Evolutionary conservation across 441 rosid species (phyloP), one percentile per base, ranked within the genome.

Genomic region (Pelargonium fulgidum): DNA sequence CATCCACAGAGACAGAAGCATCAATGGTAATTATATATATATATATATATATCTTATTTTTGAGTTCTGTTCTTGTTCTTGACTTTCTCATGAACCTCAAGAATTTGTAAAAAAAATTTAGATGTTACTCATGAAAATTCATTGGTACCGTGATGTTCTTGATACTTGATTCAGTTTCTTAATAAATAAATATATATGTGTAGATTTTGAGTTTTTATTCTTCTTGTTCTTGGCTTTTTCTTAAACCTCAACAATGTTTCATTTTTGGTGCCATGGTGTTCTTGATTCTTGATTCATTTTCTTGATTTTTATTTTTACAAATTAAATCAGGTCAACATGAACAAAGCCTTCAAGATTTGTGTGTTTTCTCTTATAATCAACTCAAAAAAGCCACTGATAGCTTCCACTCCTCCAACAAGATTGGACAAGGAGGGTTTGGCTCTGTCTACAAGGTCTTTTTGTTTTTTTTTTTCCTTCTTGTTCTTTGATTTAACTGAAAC

Each of bases 401-500:
- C 16, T 89, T 87, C 84, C 73, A 84, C 66, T 36, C 75, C 33
- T 80, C 82, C 7, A 88, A 85, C 81, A 87, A 88, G 81, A 76
- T 90, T 13, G 97, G 97, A 52, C 87, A 85, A 77, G 97, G 97
- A 39, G 89, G 84, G 58, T 89, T 82, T 19, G 96, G 96, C 69
- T 72, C 85, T 8, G 96, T 92, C 36, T 92, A 84, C 79, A 89
- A 78, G 90, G 96, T 92, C 69, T 48, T 19, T 62, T 22, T 1
- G 56, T 54, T 68, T 52, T 7, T n/a, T n/a, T n/a, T n/a, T n/a
- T n/a, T n/a, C n/a, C n/a, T n/a, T n/a, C n/a, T n/a, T n/a, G n/a
- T n/a, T n/a, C 22, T 7, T 62, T 16, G 6, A 6, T 44, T 42
- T 22, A 14, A 14, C 61, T 20, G 6, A 54, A 17, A 5, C 16